Evolutionary conservation across 2,329 filamentous ascomycete species (phyloP), one percentile per base, ranked within the genome.

Genomic region (Alternaria sp.): DNA sequence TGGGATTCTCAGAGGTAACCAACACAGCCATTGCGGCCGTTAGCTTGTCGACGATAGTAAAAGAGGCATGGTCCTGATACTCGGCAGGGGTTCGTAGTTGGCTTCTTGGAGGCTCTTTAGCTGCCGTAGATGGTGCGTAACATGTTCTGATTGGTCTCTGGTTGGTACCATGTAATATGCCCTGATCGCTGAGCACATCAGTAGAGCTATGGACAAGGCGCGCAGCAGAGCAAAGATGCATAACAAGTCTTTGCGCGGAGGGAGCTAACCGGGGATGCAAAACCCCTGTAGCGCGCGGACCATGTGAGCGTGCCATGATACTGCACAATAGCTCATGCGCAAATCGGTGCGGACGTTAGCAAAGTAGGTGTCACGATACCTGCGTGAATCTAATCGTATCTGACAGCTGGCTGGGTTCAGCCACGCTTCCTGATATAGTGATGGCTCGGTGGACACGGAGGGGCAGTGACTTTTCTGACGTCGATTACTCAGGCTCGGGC

Each of bases 21-120:
- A 76, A 70, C 73, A 77, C 72, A 77, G 75, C 75, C 74, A 71
- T 75, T 65, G 67, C 70, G 65, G 65, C 70, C 62, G 59, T 69
- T 72, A 71, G 63, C 66, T 71, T 71, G 68, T 71, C 54, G 64
- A 65, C 61, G 60, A 62, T 63, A 63, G 63, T 66, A 62, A 65
- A 68, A 71, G 66, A 70, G 67, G 65, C 69, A 71, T 64, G 66
- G 67, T 51, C 61, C 54, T 69, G 67, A 68, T 58, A 61, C 62
- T 66, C 65, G 66, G 68, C 74, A 73, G 69, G 67, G 68, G 54
- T 72, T 61, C 55, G 62, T 65, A 59, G 52, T 66, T 72, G 54
- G 67, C 68, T 71, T 67, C 66, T 74, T 66, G 66, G 72, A 71
- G 68, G 65, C 66, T 69, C 67, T 72, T 65, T 71, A 75, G 72